These are phyloP conservation scores for Sporothrix euskadiensis DNA, from an alignment of 2,329 filamentous ascomycete species.

Conservation along the genomic window DNA sequence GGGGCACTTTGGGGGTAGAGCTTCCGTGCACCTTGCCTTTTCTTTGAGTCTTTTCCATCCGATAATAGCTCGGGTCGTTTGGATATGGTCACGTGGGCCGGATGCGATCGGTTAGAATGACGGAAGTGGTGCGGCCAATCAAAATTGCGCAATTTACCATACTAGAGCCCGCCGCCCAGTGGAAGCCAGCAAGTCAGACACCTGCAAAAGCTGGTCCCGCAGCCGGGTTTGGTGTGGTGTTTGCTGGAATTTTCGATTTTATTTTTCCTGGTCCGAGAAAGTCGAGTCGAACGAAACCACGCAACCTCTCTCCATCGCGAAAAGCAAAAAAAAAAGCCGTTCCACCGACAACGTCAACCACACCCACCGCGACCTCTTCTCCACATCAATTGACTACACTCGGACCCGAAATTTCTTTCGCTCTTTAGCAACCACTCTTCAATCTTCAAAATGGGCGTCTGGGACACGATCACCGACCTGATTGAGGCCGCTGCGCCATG, in stretches of 20 bases:
- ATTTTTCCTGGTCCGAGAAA: slow-evolving; percentile 15
- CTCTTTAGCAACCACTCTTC: not conserved
- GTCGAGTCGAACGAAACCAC: slow-evolving; percentile 19
- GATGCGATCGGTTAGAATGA: slow-evolving; percentile 30
- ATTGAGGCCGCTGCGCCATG: slow-evolving; percentile 66
- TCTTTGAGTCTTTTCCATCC: not conserved
- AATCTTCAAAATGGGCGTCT: slow-evolving; percentile 60
- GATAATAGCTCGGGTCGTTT: slow-evolving; percentile 20
- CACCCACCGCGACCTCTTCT: not conserved
- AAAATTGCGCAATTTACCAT: slow-evolving; percentile 34
- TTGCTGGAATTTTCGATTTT: slow-evolving; percentile 24
- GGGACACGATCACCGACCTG: slow-evolving; percentile 64
- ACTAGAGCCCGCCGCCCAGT: not conserved
- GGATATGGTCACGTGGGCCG: slow-evolving; percentile 31
- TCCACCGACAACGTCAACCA: slow-evolving; percentile 22
- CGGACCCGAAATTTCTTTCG: not conserved
- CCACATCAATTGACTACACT: not conserved
- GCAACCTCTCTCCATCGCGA: slow-evolving; percentile 18
- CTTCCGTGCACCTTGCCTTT: not conserved
- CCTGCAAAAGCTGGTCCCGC: not conserved
- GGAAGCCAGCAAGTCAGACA: not conserved
- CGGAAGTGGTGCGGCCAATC: slow-evolving; percentile 26
- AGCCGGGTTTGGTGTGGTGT: slow-evolving; percentile 11
- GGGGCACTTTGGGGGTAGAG: not conserved
- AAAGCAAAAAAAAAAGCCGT: slow-evolving; percentile 16